Evolutionary conservation across 1,284 basidiomycete species (phyloP), one percentile per base, ranked within the genome.

Genomic region (Stereum hirsutum): DNA sequence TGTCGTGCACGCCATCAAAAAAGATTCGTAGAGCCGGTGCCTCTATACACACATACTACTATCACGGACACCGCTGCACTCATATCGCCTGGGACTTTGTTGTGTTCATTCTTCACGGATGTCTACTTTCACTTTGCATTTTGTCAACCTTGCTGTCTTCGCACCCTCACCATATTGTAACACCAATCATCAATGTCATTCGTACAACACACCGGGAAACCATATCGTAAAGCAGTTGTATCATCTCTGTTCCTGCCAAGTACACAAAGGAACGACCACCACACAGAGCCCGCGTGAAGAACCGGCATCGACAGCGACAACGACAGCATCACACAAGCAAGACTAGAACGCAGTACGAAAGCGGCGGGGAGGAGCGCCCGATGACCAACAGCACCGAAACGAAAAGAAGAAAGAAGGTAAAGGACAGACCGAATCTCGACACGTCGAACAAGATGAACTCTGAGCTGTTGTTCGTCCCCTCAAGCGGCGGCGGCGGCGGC

Each of bases 251-350:
- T 80, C 71, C 72, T 70, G 68, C 57, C 60, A 68, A 69, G 64
- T 72, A 74, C 70, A 77, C 66, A 72, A 72, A 74, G 66, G 66
- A 76, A 74, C 67, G 68, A 74, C 73, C 68, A 65, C 64, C 62
- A 64, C 62, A n/a, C n/a, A 60, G 58, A 62, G 68, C 67, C 70
- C 70, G 41, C 55, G 53, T 49, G 51, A 54, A 54, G 51, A 48
- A 55, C 52, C 53, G 54, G 55, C 54, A 47, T 52, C 50, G 56
- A 27, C 14, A 25, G 12, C 37, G n/a, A 39, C 6, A 39, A 27
- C n/a, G 24, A 28, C 24, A 23, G 12, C 3, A 19, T 23, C 27
- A 21, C 11, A 36, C 35, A 21, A 39, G 24, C 38, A 15, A 17
- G 30, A 27, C 38, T 39, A 39, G 24, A 39, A 28, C 12, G 26